Evolutionary conservation across 345 rosid genomes (phyloP).

Genomic region (Hibiscus trionum): DNA sequence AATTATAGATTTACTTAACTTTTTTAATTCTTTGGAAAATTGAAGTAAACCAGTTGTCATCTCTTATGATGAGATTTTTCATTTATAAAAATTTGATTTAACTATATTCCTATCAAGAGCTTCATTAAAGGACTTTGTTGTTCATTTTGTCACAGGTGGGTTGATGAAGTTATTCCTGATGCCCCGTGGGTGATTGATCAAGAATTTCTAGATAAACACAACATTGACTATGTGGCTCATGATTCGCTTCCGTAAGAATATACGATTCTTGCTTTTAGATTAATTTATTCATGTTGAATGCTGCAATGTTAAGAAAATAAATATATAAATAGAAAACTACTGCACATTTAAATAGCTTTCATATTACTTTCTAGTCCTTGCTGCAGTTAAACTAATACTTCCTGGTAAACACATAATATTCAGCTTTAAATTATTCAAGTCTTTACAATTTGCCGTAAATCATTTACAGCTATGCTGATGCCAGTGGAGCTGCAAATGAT

Average conservation of each 20-base stretch:
- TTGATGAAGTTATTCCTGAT: slow-evolving; percentile 88
- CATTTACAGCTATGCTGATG: slow-evolving; percentile 68
- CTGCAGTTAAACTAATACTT: background rate
- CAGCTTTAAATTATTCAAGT: background rate
- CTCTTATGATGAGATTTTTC: background rate
- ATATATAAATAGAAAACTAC: background rate
- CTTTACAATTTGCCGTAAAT: background rate
- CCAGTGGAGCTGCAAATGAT: slow-evolving; percentile 84
- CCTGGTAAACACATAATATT: background rate
- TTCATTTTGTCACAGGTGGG: slow-evolving; percentile 54
- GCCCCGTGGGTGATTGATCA: slow-evolving; percentile 89
- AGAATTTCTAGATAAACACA: slow-evolving; percentile 79
- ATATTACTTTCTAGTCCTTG: background rate
- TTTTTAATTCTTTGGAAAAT: background rate
- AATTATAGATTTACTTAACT: background rate
- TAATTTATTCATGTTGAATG: slow-evolving; percentile 1
- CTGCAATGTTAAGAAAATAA: background rate
- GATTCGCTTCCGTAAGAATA: slow-evolving; percentile 82
- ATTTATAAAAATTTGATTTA: background rate
- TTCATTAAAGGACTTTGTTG: background rate
- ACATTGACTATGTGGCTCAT: slow-evolving; percentile 80
- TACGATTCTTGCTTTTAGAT: background rate
- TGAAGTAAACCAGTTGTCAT: background rate
- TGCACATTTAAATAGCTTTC: background rate
- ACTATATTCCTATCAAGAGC: background rate